Conservation (phyloP, 306 rosid genomes). For the Adenanthera pavonina region DNA sequence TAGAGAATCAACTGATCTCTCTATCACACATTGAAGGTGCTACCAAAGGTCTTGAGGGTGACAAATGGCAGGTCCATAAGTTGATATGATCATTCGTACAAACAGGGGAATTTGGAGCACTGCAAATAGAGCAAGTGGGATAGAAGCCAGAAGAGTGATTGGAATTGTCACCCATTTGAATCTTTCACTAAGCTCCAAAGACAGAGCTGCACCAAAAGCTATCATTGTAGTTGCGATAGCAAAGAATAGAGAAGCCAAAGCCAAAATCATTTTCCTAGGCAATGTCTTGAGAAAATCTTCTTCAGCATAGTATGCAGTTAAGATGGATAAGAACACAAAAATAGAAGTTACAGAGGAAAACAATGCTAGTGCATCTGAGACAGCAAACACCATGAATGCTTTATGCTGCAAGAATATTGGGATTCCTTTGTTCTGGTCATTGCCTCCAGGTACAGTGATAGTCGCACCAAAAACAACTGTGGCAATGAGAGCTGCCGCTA, state of each 20-base stretch:
- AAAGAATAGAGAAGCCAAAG: constrained; percentile 54
- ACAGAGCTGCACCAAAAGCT: constrained; percentile 52
- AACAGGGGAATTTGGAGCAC: constrained; percentile 49
- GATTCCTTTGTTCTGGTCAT: constrained; percentile 43
- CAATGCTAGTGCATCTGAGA: constrained; percentile 59
- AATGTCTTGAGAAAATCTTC: constrained; percentile 54
- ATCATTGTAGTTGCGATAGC: constrained; percentile 51
- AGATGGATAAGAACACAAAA: constrained; percentile 56
- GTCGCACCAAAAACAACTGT: constrained; percentile 57
- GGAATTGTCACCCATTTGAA: constrained; percentile 50
- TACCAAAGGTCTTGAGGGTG: constrained; percentile 40
- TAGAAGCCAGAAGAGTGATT: constrained; percentile 43
- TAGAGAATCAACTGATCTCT: not conserved
- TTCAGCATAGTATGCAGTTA: constrained; percentile 49
- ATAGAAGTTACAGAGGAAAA: constrained; percentile 59
- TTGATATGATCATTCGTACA: constrained; percentile 47
- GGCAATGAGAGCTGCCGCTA: constrained; percentile 64
- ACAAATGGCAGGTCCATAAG: constrained; percentile 38
- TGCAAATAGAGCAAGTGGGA: constrained; percentile 46
- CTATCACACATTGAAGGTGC: not conserved
- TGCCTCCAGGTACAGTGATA: constrained; percentile 63
- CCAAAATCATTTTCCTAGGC: constrained; percentile 53
- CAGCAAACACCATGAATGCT: constrained; percentile 46
- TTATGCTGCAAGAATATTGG: constrained; percentile 46
- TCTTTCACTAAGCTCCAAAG: constrained; percentile 40